phyloP scores from a whole-genome alignment of 169 alveolate species.

The Amoebophrya sp. region DNA sequence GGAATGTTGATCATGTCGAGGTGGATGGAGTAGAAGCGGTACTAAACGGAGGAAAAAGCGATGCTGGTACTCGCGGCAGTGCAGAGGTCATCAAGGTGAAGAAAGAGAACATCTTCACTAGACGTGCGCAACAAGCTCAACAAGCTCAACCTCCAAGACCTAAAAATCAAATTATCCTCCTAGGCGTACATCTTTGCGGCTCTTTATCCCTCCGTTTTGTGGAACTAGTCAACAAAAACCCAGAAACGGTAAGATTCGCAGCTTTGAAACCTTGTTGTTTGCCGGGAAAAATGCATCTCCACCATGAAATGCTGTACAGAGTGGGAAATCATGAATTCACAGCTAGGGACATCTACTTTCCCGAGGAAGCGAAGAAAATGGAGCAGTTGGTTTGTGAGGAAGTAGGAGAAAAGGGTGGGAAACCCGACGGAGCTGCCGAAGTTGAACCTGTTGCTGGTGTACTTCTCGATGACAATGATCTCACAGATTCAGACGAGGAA shows the following conservation, averaged over 20 bases:
- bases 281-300: not conserved
- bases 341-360: not conserved
- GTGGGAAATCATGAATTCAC: not conserved
- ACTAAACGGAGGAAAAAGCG: not conserved
- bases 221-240: not conserved
- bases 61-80: too few species aligned
- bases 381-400: not conserved
- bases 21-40: not conserved
- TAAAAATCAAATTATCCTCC: not conserved
- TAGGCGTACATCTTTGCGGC: not conserved
- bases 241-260: not conserved
- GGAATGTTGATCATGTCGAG: not conserved
- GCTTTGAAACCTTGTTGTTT: not conserved
- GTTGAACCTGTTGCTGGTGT: not conserved
- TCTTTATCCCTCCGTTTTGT: slow-evolving; percentile 1
- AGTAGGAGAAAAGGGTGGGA: not conserved
- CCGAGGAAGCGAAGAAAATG: not conserved
- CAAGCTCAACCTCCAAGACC: not conserved
- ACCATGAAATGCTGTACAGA: slow-evolving; percentile 21
- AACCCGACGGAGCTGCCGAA: not conserved
- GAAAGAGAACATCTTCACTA: not conserved
- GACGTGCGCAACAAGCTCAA: not conserved
- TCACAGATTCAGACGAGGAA: not conserved
- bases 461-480: not conserved
- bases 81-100: slow-evolving; percentile 4